These are phyloP conservation scores for Bipolaris zeicola DNA, from an alignment of 2,329 filamentous ascomycete genomes.

Conservation along the genomic window DNA sequence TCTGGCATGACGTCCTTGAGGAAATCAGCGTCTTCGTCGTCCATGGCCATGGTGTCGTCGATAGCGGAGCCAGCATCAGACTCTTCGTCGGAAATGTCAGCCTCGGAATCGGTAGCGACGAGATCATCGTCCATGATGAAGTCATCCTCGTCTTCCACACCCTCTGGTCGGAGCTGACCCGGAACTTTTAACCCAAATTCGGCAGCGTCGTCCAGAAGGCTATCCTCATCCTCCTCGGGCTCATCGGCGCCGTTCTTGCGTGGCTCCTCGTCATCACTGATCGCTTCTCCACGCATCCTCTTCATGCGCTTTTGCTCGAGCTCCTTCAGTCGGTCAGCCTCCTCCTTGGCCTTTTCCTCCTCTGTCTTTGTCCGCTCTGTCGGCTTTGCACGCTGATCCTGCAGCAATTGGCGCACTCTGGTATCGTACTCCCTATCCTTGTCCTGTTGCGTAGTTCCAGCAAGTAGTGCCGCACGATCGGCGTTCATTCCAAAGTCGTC, in stretches of 20 bases:
- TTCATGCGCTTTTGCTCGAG: conserved; percentile 81
- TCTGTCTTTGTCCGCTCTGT: conserved; percentile 81
- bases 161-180: conserved; percentile 50
- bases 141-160: conserved; percentile 88
- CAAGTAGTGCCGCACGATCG: conserved; percentile 65
- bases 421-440: conserved; percentile 89
- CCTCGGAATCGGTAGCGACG: conserved; percentile 75
- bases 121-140: conserved; percentile 90
- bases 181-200: conserved; percentile 66
- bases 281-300: conserved; percentile 86
- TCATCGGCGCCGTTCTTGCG: conserved; percentile 47
- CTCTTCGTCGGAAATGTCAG: conserved; percentile 43
- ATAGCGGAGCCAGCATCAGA: conserved; percentile 41
- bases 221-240: conserved; percentile 38
- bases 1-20: conserved; percentile 51
- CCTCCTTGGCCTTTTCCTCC: conserved; percentile 63
- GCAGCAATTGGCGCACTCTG: conserved; percentile 78
- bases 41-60: conserved; percentile 47
- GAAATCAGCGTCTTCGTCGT: conserved; percentile 57
- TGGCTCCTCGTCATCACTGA: conserved; percentile 69
- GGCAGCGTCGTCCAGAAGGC: conserved; percentile 60
- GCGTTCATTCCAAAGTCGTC: conserved; percentile 60
- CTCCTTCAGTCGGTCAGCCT: conserved; percentile 75
- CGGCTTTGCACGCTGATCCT: conserved; percentile 83
- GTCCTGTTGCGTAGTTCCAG: conserved; percentile 65